These are phyloP conservation scores for Candida boidinii DNA, from an alignment of 805 yeast species.

Conservation along the genomic window DNA sequence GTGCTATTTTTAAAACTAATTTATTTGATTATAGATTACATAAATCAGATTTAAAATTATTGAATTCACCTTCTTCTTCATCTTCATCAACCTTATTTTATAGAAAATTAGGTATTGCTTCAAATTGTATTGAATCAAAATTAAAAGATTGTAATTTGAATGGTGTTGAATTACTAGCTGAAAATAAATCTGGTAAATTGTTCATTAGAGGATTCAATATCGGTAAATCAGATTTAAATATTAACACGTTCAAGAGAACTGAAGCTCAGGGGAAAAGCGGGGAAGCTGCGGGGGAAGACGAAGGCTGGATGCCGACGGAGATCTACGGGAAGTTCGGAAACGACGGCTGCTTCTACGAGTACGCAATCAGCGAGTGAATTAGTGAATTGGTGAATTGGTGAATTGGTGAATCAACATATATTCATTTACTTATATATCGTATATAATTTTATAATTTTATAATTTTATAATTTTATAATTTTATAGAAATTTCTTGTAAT, in stretches of 20 bases:
- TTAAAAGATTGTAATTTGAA: conserved; percentile 21
- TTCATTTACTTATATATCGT: too few species aligned
- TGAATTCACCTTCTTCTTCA: neutral
- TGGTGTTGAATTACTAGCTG: conserved; percentile 21
- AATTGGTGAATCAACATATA: too few species aligned
- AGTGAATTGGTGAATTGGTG: too few species aligned
- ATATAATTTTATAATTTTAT: too few species aligned
- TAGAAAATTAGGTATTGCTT: conserved; percentile 45
- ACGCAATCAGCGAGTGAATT: too few species aligned
- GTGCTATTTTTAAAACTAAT: conserved; percentile 53
- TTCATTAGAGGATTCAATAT: conserved; percentile 58
- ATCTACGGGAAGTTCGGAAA: conserved; percentile 53
- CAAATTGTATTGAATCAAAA: conserved; percentile 55
- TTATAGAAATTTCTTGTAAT: too few species aligned
- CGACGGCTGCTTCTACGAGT: conserved; percentile 69
- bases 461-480: too few species aligned
- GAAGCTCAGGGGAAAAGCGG: too few species aligned
- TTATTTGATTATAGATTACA: conserved; percentile 52
- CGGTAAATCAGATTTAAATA: conserved; percentile 41
- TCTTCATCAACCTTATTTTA: neutral
- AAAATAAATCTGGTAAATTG: conserved; percentile 39
- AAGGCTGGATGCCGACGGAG: conserved; percentile 40
- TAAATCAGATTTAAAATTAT: conserved; percentile 12
- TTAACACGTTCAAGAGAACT: too few species aligned
- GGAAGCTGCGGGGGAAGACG: conserved; percentile 27